These are phyloP conservation scores for Debaryomyces sp. DNA, from an alignment of 1,139 yeast genomes.

Conservation along the genomic window DNA sequence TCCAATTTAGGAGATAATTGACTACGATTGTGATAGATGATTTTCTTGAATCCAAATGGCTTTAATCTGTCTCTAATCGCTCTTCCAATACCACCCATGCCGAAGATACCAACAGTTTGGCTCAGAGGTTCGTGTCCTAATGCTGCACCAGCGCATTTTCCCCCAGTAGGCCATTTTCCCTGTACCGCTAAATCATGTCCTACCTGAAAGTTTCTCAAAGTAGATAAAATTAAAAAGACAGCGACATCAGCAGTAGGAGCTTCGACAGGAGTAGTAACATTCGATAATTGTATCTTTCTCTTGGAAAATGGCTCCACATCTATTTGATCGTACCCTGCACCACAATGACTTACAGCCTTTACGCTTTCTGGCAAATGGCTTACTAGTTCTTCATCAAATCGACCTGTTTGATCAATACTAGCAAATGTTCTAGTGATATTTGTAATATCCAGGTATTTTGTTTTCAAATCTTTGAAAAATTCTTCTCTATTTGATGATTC, in stretches of 20 bases:
- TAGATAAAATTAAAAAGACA: conserved; percentile 62
- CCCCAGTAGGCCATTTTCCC: conserved; percentile 59
- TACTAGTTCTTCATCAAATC: conserved; percentile 72
- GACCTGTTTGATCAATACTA: conserved; percentile 58
- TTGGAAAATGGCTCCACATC: conserved; percentile 56
- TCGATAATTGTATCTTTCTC: conserved; percentile 64
- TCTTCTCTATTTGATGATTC: conserved; percentile 49
- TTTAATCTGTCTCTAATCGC: conserved; percentile 61
- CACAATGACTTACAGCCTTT: conserved; percentile 71
- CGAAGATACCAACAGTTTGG: conserved; percentile 65
- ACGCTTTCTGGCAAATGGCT: conserved; percentile 60
- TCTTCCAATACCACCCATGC: conserved; percentile 80
- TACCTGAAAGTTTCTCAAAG: conserved; percentile 64
- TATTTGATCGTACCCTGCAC: conserved; percentile 94
- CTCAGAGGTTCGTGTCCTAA: conserved; percentile 57
- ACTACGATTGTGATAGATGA: conserved; percentile 63
- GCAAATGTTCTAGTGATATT: conserved; percentile 56
- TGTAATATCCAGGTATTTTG: conserved; percentile 49
- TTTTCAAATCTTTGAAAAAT: conserved; percentile 52
- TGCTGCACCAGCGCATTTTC: conserved; percentile 28
- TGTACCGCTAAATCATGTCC: conserved; percentile 47
- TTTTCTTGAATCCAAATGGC: conserved; percentile 65
- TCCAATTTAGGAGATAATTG: conserved; percentile 57
- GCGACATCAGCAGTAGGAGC: conserved; percentile 85
- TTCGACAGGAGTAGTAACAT: conserved; percentile 74